A percentile compares a stretch with the other conserved stretches of the same genome.
These are phyloP conservation scores for Daldinia childiae DNA, from an alignment of 495 filamentous ascomycete species.

Conservation along the genomic window DNA sequence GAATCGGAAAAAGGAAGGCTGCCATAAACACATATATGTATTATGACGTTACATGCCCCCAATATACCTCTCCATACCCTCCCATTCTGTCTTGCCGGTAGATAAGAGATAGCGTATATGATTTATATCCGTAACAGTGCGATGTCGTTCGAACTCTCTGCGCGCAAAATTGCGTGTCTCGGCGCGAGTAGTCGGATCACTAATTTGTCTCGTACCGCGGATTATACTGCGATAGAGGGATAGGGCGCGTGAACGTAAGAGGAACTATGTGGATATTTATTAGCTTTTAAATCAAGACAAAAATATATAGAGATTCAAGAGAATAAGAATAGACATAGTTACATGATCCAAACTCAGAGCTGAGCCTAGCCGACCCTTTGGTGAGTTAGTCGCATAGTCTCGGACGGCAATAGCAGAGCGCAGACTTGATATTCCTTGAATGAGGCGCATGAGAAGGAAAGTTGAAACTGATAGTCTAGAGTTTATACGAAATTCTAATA, in stretches of 20 bases:
- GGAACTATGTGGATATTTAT: constrained; percentile 57
- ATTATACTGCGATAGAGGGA: constrained; percentile 68
- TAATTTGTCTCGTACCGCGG: constrained; percentile 59
- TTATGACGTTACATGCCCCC: constrained; percentile 53
- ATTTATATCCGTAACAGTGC: constrained; percentile 70
- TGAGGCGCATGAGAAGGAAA: constrained; percentile 22
- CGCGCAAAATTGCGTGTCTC: constrained; percentile 79
- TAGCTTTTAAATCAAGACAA: constrained; percentile 11
- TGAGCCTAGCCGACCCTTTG: constrained; percentile 48
- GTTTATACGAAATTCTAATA: neutral
- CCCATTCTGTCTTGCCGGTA: constrained; percentile 68
- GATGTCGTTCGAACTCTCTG: constrained; percentile 78
- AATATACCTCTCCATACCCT: constrained; percentile 68
- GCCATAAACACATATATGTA: constrained; percentile 21
- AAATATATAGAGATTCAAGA: neutral
- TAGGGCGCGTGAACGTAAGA: constrained; percentile 64
- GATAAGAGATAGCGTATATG: constrained; percentile 67
- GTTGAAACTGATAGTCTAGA: constrained; percentile 4
- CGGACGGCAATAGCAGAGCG: constrained; percentile 42
- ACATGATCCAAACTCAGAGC: constrained; percentile 63
- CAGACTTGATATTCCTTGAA: constrained; percentile 15
- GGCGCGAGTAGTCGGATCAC: constrained; percentile 61
- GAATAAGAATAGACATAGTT: constrained; percentile 28
- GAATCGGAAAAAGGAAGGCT: neutral
- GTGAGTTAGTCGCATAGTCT: constrained; percentile 52